Percentiles rank a stretch among this genome's conserved stretches.
These are phyloP conservation scores for Endocalyx cinctus DNA, from an alignment of 2,329 filamentous ascomycete genomes.

Conservation along the genomic window DNA sequence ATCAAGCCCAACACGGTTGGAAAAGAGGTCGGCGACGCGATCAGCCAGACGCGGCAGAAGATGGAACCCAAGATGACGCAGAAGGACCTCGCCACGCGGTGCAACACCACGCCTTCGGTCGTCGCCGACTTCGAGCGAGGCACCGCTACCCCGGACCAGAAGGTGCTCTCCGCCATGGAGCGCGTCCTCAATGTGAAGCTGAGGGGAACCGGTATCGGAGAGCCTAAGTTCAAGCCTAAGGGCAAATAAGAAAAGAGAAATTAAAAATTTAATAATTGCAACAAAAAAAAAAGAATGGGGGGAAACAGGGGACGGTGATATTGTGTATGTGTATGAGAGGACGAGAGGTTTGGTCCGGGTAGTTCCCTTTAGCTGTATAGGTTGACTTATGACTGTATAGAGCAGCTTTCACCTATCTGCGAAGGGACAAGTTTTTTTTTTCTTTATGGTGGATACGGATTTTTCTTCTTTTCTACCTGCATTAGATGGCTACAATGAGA, in stretches of 20 bases:
- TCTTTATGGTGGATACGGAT: too few species aligned
- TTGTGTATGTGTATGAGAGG: neutral
- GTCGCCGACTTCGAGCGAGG: slow-evolving; percentile 85
- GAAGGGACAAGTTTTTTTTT: too few species aligned
- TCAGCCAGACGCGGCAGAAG: slow-evolving; percentile 72
- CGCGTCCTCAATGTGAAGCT: slow-evolving; percentile 83
- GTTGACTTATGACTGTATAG: too few species aligned
- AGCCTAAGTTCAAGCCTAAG: slow-evolving; percentile 73
- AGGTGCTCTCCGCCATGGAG: slow-evolving; percentile 74
- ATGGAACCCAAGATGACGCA: slow-evolving; percentile 95
- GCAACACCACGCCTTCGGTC: slow-evolving; percentile 77
- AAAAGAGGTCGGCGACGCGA: slow-evolving; percentile 73
- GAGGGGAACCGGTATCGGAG: slow-evolving; percentile 78
- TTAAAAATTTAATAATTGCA: too few species aligned
- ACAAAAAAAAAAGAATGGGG: slow-evolving; percentile 2
- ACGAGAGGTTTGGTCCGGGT: too few species aligned
- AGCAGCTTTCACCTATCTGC: too few species aligned
- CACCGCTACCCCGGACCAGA: slow-evolving; percentile 74
- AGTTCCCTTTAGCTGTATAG: too few species aligned
- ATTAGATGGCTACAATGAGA: too few species aligned
- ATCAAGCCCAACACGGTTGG: slow-evolving; percentile 94
- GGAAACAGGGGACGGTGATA: neutral
- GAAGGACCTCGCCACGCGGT: slow-evolving; percentile 79
- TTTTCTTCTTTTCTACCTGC: too few species aligned
- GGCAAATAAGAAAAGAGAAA: slow-evolving; percentile 56